A percentile compares a stretch with the other conserved stretches of the same genome.
Conservation (phyloP, 1,139 yeast species). For the Tardiomyces depauwii region DNA sequence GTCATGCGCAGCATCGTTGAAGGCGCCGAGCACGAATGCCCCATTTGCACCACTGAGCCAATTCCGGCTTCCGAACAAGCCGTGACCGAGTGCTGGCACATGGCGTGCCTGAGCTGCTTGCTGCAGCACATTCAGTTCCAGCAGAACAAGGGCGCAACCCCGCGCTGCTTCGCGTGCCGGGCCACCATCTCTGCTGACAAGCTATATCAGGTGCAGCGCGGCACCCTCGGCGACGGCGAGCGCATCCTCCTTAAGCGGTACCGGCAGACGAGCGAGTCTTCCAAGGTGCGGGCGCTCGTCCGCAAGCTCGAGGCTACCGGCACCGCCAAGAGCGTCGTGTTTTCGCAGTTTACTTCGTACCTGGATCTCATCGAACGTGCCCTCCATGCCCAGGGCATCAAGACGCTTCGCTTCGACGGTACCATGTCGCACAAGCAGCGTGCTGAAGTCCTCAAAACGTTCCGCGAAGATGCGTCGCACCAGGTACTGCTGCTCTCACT, state of each 20-base stretch:
- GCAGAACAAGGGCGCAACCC: slow-evolving; percentile 19
- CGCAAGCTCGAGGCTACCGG: slow-evolving; percentile 44
- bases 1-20: slow-evolving; percentile 25
- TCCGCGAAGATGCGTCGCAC: slow-evolving; percentile 31
- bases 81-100: slow-evolving; percentile 73
- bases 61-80: slow-evolving; percentile 41
- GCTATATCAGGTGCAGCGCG: slow-evolving; percentile 20
- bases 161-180: slow-evolving; percentile 25
- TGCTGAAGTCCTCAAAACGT: slow-evolving; percentile 45
- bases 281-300: slow-evolving; percentile 65
- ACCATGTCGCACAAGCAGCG: slow-evolving; percentile 59
- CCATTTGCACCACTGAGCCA: slow-evolving; percentile 68
- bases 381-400: slow-evolving; percentile 22
- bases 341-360: slow-evolving; percentile 83
- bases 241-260: slow-evolving; percentile 10
- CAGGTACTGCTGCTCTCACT: slow-evolving; percentile 61
- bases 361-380: slow-evolving; percentile 65
- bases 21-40: slow-evolving; percentile 59
- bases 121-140: slow-evolving; percentile 47
- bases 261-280: slow-evolving; percentile 31
- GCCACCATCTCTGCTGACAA: neutral
- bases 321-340: slow-evolving; percentile 70
- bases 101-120: slow-evolving; percentile 67
- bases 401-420: slow-evolving; percentile 68
- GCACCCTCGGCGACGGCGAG: slow-evolving; percentile 2